phyloP scores from a whole-genome alignment of 805 yeast genomes.

The Nakazawaea laoshanensis region DNA sequence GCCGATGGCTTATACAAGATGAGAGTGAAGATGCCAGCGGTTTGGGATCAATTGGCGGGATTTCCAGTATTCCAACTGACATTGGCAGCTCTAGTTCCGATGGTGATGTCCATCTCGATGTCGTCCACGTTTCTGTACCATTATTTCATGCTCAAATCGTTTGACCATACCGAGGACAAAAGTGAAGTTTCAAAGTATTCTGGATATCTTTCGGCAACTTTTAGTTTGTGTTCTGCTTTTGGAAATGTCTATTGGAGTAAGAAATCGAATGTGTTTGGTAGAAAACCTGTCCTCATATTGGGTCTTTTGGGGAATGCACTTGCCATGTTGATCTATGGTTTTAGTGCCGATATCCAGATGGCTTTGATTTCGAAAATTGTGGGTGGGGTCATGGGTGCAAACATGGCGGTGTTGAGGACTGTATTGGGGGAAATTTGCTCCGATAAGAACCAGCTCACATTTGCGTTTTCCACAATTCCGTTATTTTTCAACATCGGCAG shows the following conservation, averaged over 20 bases:
- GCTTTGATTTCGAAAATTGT: constrained; percentile 44
- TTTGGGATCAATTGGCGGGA: constrained; percentile 3
- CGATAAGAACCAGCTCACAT: constrained; percentile 49
- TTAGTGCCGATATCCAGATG: constrained; percentile 39
- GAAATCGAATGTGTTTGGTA: constrained; percentile 44
- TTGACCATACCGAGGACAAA: constrained; percentile 39
- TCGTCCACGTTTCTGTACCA: constrained; percentile 36
- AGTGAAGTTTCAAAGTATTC: constrained; percentile 49
- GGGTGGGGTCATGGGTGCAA: constrained; percentile 52
- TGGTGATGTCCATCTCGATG: constrained; percentile 31
- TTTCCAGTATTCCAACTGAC: constrained; percentile 13
- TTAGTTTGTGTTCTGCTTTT: constrained; percentile 51
- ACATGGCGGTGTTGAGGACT: constrained; percentile 54
- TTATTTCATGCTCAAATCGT: constrained; percentile 49
- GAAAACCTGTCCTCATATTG: constrained; percentile 45
- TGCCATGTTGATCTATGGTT: constrained; percentile 42
- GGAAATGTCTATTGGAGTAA: constrained; percentile 54
- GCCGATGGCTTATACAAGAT: too few species aligned
- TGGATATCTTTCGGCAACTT: constrained; percentile 51
- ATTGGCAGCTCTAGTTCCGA: constrained; percentile 19
- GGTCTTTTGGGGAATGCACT: constrained; percentile 45
- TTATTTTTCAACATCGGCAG: constrained; percentile 52
- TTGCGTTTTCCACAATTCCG: constrained; percentile 56
- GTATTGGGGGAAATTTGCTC: constrained; percentile 51
- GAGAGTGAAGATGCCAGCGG: too few species aligned